Evolutionary conservation across 2,329 filamentous ascomycete genomes (phyloP).

Genomic region (Biscogniauxia mediterranea): DNA sequence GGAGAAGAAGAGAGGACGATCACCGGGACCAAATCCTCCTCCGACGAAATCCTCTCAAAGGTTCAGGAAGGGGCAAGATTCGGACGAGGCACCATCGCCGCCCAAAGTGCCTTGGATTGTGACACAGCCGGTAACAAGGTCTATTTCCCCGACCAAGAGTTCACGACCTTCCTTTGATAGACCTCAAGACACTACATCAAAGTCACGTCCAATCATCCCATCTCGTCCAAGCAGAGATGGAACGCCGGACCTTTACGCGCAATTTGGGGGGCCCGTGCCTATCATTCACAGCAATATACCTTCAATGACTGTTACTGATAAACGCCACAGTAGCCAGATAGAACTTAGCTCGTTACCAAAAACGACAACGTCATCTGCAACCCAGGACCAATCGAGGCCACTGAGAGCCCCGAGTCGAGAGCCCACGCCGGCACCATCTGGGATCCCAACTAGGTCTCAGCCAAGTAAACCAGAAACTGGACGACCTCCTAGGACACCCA

Average conservation of each 20-base stretch:
- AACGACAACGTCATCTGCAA: constrained; percentile 35
- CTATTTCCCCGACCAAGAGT: constrained; percentile 35
- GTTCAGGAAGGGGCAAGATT: constrained; percentile 40
- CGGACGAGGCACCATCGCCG: constrained; percentile 35
- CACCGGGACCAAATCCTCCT: constrained; percentile 57
- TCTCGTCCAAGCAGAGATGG: constrained; percentile 67
- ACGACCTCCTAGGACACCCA: constrained; percentile 45
- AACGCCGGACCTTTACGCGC: constrained; percentile 59
- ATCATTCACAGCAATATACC: constrained; percentile 63
- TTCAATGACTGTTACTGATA: constrained; percentile 47
- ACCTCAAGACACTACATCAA: constrained; percentile 26
- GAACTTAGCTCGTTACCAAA: constrained; percentile 34
- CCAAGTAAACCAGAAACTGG: constrained; percentile 28
- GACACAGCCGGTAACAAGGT: constrained; percentile 28
- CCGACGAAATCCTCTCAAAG: constrained; percentile 62
- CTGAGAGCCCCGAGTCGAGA: constrained; percentile 35
- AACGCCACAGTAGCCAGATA: constrained; percentile 42
- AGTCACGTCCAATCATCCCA: constrained; percentile 45
- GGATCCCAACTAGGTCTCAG: constrained; percentile 12
- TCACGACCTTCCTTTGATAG: constrained; percentile 24
- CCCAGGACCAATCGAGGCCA: constrained; percentile 30
- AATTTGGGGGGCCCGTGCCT: constrained; percentile 49
- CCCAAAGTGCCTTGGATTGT: constrained; percentile 37
- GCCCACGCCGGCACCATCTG: constrained; percentile 32
- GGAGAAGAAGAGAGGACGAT: constrained; percentile 43